Base-by-base conservation (phyloP, 2,329 filamentous ascomycete genomes). In the Leptographium galeiforme region DNA sequence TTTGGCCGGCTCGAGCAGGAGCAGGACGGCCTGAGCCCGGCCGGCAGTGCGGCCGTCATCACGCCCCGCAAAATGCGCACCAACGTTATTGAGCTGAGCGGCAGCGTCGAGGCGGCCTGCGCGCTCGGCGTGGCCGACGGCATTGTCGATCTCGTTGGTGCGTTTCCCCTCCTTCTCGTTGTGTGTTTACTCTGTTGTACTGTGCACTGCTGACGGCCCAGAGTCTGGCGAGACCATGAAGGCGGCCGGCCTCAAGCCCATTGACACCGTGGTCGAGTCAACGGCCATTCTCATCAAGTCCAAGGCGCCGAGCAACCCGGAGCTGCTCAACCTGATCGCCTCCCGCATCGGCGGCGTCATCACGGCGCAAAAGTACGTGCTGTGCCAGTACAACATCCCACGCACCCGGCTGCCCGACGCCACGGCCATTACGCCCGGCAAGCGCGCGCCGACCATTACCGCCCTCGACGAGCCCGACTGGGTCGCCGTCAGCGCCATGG, bases 161-260 rank as follows among this genome's bases (percentile, higher is more conserved):
- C 66, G 86, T 25, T 34, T 6, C 32, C 13, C 19, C 39, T 30
- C 33, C 2, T 38, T 34, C 36, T 34, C 8, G 11, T 2, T 18
- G 14, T 18, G 10, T 44, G 34, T 34, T 11, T 19, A 11, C 43
- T 30, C 8, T 12, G 19, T 19, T 4, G 11, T n/a, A 13, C 14
- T 25, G 19, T 45, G 13, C 19, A 44, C 13, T 10, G 2, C 32
- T 40, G 30, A 39, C 48, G 18, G 6, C 50, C 19, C 61, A 93
- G 91, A 98, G 75, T 97, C 93, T 19, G 93, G 93, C 54, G 91
- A 97, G 70, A 98, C 93, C 0, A 98, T 98, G 93, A 86, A 87
- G 64, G 93, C 91, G 19, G 91, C 91, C 45, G 93, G 93, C 30
- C 78, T 98, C 50, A 90, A 89, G 71, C 85, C 91, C 54, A 96